Evolutionary conservation across 1,139 yeast genomes (phyloP).

Genomic region (Pichia sp.): DNA sequence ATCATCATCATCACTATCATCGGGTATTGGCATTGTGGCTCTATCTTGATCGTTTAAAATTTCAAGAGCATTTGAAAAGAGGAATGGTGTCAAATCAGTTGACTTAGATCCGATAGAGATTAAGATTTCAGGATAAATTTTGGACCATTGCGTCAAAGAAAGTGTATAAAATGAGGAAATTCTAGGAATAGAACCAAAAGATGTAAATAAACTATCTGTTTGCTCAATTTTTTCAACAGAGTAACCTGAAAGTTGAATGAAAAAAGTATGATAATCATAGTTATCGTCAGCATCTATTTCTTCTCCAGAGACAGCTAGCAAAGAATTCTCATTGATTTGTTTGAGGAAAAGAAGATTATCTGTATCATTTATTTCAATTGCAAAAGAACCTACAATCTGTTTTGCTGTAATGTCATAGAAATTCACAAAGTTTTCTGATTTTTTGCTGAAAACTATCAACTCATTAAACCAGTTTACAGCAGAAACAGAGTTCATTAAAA

Average conservation of each 20-base stretch:
- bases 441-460: not conserved
- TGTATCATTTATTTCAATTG: constrained; percentile 2
- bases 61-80: constrained; percentile 30
- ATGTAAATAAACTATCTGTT: constrained; percentile 19
- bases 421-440: constrained; percentile 1
- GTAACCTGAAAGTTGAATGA: constrained; percentile 1
- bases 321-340: constrained; percentile 5
- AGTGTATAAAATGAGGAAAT: constrained; percentile 41
- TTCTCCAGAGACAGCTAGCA: constrained; percentile 8
- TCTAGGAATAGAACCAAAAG: constrained; percentile 50
- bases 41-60: constrained; percentile 62
- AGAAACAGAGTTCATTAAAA: constrained; percentile 4
- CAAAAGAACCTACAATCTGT: not conserved
- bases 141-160: constrained; percentile 39
- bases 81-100: constrained; percentile 46
- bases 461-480: constrained; percentile 12
- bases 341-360: constrained; percentile 7
- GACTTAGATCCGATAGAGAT: constrained; percentile 56
- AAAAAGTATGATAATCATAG: constrained; percentile 9
- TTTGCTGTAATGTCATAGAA: constrained; percentile 2
- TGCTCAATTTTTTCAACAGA: constrained; percentile 20
- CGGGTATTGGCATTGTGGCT: constrained; percentile 66
- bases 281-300: constrained; percentile 2
- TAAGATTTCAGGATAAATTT: constrained; percentile 29
- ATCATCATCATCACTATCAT: constrained; percentile 57